Base-by-base conservation (phyloP, 441 rosid genomes). In the Erodium chrysanthum region DNA sequence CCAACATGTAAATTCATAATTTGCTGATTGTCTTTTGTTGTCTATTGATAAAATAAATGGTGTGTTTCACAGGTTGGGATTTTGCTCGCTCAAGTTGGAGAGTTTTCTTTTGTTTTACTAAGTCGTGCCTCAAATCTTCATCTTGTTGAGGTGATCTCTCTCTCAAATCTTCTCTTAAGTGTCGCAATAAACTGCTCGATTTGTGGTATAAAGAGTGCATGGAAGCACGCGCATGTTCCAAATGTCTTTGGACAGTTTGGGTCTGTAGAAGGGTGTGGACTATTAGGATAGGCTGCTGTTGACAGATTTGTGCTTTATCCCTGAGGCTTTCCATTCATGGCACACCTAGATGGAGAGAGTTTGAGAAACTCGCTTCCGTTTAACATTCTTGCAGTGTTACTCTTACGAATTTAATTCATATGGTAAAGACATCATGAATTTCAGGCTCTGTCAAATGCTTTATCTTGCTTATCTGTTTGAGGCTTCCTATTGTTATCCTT, bases 1-100 rank as follows among this genome's bases (percentile, higher is more conserved):
- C 60, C 8, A 54, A 54, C 60, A 54, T 54, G 7, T 54, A 5
- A 5, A 54, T 54, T n/a, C 60, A 17, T 54, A 54, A 7, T 0
- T 54, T 6, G 20, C 20, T 18, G 7, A 5, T 29, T n/a, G 17
- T 14, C 5, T 52, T 15, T 52, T 37, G 44, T 54, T 54, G 21
- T 54, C 21, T 18, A 5, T 17, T 17, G 60, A 17, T 17, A 54
- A 18, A 54, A 54, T 7, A 17, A 50, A 46, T 54, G 60, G 72
- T 69, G 25, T 58, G 56, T 72, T 50, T 67, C 73, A 71, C 70
- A 91, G 98, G 98, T 86, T 25, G 97, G 94, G 61, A 85, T 94
- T 40, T 66, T 88, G 77, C 97, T 94, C 72, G 98, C 98, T 77
- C 98, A 94, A 84, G 89, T 94, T 66, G 98, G 98, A 75, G 97